A percentile compares a stretch with the other conserved stretches of the same genome.
phyloP scores from a whole-genome alignment of 352 stramenopile genomes.

The Phytophthora cactorum region DNA sequence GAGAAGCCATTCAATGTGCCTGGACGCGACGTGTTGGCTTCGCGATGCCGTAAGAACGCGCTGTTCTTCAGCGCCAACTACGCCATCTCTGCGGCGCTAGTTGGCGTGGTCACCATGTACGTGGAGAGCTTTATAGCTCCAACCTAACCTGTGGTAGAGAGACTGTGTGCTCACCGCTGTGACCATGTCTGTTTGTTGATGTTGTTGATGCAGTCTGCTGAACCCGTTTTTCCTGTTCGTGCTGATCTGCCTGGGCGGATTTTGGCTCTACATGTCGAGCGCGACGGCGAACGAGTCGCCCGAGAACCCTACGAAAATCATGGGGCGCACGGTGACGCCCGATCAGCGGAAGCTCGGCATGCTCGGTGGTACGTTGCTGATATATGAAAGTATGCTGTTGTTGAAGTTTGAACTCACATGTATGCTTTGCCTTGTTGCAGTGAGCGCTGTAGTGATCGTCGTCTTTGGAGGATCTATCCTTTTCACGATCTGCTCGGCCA shows the following conservation, averaged over 20 bases:
- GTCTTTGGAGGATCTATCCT: constrained; percentile 87
- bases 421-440: constrained; percentile 33
- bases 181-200: not conserved
- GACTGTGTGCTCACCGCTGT: constrained; percentile 12
- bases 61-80: constrained; percentile 90
- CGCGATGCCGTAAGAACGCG: constrained; percentile 79
- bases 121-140: not conserved
- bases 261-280: constrained; percentile 85
- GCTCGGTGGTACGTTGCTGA: constrained; percentile 59
- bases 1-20: constrained; percentile 89
- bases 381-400: not conserved
- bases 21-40: constrained; percentile 60
- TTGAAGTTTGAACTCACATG: not conserved
- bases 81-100: constrained; percentile 72
- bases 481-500: constrained; percentile 87
- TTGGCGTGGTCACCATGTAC: constrained; percentile 87
- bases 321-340: constrained; percentile 68
- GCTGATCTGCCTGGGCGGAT: constrained; percentile 80
- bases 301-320: constrained; percentile 78
- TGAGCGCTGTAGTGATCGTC: constrained; percentile 77
- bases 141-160: not conserved
- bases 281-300: constrained; percentile 69
- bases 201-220: constrained; percentile 52
- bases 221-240: constrained; percentile 91
- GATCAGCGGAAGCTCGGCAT: constrained; percentile 86